phyloP scores from a whole-genome alignment of 352 stramenopile genomes.

The Phytophthora uliginosa region DNA sequence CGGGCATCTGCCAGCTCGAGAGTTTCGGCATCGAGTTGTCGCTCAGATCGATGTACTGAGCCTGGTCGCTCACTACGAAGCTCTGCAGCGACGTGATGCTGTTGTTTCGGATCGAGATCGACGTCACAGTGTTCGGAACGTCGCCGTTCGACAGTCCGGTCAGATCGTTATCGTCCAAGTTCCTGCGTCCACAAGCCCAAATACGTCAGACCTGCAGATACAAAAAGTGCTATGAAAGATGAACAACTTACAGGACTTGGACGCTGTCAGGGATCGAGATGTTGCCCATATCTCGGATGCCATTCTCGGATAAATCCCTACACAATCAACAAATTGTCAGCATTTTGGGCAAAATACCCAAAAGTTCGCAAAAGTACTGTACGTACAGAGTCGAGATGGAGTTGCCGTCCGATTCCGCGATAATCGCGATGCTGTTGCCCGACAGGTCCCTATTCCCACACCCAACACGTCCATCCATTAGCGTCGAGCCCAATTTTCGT shows the following conservation, averaged over 20 bases:
- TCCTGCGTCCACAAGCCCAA: slow-evolving; percentile 12
- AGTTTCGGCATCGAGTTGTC: slow-evolving; percentile 40
- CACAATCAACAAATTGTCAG: slow-evolving; percentile 3
- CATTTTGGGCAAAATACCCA: not conserved
- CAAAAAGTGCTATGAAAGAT: too few relatives aligned
- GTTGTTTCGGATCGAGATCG: slow-evolving; percentile 50
- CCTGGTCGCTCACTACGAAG: slow-evolving; percentile 26
- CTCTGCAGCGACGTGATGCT: slow-evolving; percentile 42
- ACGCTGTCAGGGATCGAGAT: slow-evolving; percentile 38
- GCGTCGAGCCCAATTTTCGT: not conserved
- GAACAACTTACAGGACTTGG: slow-evolving; percentile 24
- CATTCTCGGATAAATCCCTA: slow-evolving; percentile 42
- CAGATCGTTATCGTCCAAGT: slow-evolving; percentile 35
- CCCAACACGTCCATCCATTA: not conserved
- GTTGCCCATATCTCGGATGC: slow-evolving; percentile 28
- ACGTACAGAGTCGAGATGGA: slow-evolving; percentile 34
- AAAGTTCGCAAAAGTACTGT: not conserved
- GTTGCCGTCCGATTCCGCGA: slow-evolving; percentile 15
- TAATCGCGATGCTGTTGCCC: slow-evolving; percentile 28
- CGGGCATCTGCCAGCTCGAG: slow-evolving; percentile 40
- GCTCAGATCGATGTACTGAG: slow-evolving; percentile 41
- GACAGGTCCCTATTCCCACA: slow-evolving; percentile 34
- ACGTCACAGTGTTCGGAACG: slow-evolving; percentile 32
- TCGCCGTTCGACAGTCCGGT: slow-evolving; percentile 23
- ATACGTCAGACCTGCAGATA: too few relatives aligned